A percentile compares a stretch with the other conserved stretches of the same genome.
These are phyloP conservation scores for Penicillium sclerotiorum DNA, from an alignment of 2,329 filamentous ascomycete species.

Conservation along the genomic window DNA sequence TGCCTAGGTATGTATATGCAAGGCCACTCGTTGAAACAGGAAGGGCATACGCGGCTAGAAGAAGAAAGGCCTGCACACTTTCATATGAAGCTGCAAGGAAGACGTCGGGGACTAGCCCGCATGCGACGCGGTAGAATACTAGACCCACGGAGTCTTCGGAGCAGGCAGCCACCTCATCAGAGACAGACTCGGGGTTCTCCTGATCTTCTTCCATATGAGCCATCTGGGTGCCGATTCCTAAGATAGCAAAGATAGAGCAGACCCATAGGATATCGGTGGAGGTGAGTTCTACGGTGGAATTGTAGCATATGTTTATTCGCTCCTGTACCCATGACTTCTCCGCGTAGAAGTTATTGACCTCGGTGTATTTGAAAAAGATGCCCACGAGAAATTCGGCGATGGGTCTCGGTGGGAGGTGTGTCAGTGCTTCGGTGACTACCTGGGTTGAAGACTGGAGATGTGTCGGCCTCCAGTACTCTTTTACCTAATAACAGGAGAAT, in stretches of 20 bases:
- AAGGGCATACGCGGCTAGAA: slow-evolving; percentile 58
- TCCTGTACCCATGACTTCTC: slow-evolving; percentile 42
- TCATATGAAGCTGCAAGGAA: slow-evolving; percentile 58
- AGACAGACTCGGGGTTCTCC: slow-evolving; percentile 19
- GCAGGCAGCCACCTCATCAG: slow-evolving; percentile 31
- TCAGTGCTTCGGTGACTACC: slow-evolving; percentile 34
- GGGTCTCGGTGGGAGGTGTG: slow-evolving; percentile 42
- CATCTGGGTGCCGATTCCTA: slow-evolving; percentile 47
- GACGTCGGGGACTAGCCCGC: slow-evolving; percentile 57
- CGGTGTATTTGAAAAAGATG: slow-evolving; percentile 45
- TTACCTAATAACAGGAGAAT: slow-evolving; percentile 22
- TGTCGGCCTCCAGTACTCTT: slow-evolving; percentile 44
- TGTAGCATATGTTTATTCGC: slow-evolving; percentile 40
- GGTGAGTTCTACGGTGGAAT: slow-evolving; percentile 30
- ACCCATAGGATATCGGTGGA: slow-evolving; percentile 41
- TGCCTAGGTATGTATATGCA: slow-evolving; percentile 58
- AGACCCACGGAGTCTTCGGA: slow-evolving; percentile 57
- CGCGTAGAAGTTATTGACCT: slow-evolving; percentile 45
- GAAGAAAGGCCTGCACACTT: slow-evolving; percentile 60
- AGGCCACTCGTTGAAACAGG: slow-evolving; percentile 59
- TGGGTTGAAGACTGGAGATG: slow-evolving; percentile 41
- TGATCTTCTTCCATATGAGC: slow-evolving; percentile 42
- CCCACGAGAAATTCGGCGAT: slow-evolving; percentile 44
- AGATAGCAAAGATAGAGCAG: slow-evolving; percentile 42
- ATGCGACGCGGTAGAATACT: slow-evolving; percentile 58